Base-by-base conservation (phyloP, 1,139 yeast genomes). In the Yamadazyma atmosphaerica region DNA sequence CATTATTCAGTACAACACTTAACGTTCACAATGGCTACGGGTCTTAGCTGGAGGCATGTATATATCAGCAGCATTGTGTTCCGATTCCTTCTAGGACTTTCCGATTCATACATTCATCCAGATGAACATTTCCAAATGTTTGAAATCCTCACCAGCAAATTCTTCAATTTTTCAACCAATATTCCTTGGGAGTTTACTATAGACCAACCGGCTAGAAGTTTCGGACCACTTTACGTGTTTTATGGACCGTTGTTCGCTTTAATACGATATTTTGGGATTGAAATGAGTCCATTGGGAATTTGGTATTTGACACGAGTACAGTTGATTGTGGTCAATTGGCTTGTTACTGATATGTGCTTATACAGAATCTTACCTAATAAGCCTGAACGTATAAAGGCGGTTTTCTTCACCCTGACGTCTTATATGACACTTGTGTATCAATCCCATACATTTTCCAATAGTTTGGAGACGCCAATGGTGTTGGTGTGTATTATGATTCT, bases 51-150 rank as follows among this genome's bases (percentile, higher is more conserved):
- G 86, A 60, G 81, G 45, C 51, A 52, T 17, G 56, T 71, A 2
- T 77, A 74, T 53, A 50, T 71, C 26, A 34, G 61, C 15, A 60
- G 75, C 26, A 70, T 79, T 16, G 65, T 70, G 0, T 57, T 79
- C 16, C 61, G 89, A 38, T 63, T 85, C 28, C 63, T 77, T 22
- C 66, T 88, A 34, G 81, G 87, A 0, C 58, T 86, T 1, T 79
- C 85, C 35, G 75, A 85, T 31, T 87, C 97, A 1, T 94, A 94
- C 56, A 82, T 94, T 35, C 99, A 94, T 51, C 98, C 98, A 0
- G 99, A 94, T 67, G 99, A 94, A 63, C 96, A 90, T 58, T 87
- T 88, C 58, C 99, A 94, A 59, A 79, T 84, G 16, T 74, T 94
- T 24, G 95, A 89, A 55, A 82, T 86, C 0, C 56, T 92, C 14